phyloP scores from a whole-genome alignment of 495 filamentous ascomycete genomes.

The Xylaria curta region DNA sequence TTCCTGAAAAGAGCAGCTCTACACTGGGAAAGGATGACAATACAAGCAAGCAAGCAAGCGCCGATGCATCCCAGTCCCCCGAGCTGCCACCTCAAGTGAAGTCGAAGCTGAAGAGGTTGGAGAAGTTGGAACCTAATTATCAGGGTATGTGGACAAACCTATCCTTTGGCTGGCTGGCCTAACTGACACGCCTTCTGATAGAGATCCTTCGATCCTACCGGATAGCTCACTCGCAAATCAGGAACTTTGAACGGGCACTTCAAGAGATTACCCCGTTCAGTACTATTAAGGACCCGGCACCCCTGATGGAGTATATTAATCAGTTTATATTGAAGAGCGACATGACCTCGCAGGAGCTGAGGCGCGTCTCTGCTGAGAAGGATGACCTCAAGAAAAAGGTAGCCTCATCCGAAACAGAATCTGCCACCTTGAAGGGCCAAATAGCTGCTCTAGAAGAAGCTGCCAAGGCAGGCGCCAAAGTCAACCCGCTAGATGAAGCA shows the following conservation, averaged over 20 bases:
- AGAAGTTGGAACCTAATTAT: slow-evolving; percentile 86
- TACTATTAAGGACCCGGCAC: slow-evolving; percentile 82
- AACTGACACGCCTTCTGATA: slow-evolving; percentile 39
- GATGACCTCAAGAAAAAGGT: slow-evolving; percentile 80
- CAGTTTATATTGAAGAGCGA: slow-evolving; percentile 84
- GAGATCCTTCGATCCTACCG: slow-evolving; percentile 92
- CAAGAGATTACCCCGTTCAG: slow-evolving; percentile 90
- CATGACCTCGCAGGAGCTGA: slow-evolving; percentile 92
- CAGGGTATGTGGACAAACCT: slow-evolving; percentile 65
- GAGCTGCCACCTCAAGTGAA: slow-evolving; percentile 79
- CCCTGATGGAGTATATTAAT: slow-evolving; percentile 91
- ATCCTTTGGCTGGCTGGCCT: slow-evolving; percentile 8
- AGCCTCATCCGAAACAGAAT: slow-evolving; percentile 70
- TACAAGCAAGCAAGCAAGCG: slow-evolving; percentile 30
- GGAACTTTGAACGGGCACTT: slow-evolving; percentile 88
- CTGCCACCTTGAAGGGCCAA: slow-evolving; percentile 39
- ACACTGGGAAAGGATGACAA: slow-evolving; percentile 41
- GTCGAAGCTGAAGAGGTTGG: slow-evolving; percentile 74
- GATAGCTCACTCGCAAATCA: slow-evolving; percentile 87
- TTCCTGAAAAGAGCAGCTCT: slow-evolving; percentile 37
- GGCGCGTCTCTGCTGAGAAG: slow-evolving; percentile 79
- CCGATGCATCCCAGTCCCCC: slow-evolving; percentile 30
- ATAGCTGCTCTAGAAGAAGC: slow-evolving; percentile 36
- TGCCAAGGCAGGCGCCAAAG: slow-evolving; percentile 31
- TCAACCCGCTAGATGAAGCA: slow-evolving; percentile 20